Percentiles rank a stretch among this genome's conserved stretches.
These are phyloP conservation scores for Nematodospora valgi DNA, from an alignment of 805 yeast genomes.

Conservation along the genomic window DNA sequence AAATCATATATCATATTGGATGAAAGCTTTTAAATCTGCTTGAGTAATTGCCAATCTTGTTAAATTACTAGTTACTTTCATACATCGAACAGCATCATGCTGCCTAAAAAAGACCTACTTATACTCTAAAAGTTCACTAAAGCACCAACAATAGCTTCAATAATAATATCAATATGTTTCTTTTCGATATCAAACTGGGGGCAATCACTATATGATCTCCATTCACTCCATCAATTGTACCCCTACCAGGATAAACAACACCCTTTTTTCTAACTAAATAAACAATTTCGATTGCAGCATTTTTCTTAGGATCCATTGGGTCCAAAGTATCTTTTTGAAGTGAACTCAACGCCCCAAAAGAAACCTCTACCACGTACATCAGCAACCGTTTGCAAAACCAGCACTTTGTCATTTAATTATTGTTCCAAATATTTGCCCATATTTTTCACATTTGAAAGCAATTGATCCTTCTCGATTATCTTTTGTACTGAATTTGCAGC, in stretches of 20 bases:
- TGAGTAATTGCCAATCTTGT: too few species aligned
- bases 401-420: slow-evolving; percentile 22
- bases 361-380: slow-evolving; percentile 61
- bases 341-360: slow-evolving; percentile 55
- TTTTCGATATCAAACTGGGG: slow-evolving; percentile 36
- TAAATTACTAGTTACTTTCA: too few species aligned
- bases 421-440: slow-evolving; percentile 43
- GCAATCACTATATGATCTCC: slow-evolving; percentile 46
- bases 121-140: too few species aligned
- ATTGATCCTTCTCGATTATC: slow-evolving; percentile 22
- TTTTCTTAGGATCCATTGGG: slow-evolving; percentile 31
- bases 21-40: too few species aligned
- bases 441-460: slow-evolving; percentile 41
- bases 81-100: too few species aligned
- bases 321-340: too few species aligned
- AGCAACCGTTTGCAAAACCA: slow-evolving; percentile 31
- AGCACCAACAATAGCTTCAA: slow-evolving; percentile 46
- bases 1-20: too few species aligned
- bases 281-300: neutral
- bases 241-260: slow-evolving; percentile 43
- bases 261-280: slow-evolving; percentile 36
- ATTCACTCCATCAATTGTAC: slow-evolving; percentile 19
- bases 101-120: too few species aligned
- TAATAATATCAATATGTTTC: slow-evolving; percentile 31
- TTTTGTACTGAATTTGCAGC: slow-evolving; percentile 46